These are phyloP conservation scores for Lathyrus aphaca DNA, from an alignment of 306 rosid genomes.

Conservation along the genomic window DNA sequence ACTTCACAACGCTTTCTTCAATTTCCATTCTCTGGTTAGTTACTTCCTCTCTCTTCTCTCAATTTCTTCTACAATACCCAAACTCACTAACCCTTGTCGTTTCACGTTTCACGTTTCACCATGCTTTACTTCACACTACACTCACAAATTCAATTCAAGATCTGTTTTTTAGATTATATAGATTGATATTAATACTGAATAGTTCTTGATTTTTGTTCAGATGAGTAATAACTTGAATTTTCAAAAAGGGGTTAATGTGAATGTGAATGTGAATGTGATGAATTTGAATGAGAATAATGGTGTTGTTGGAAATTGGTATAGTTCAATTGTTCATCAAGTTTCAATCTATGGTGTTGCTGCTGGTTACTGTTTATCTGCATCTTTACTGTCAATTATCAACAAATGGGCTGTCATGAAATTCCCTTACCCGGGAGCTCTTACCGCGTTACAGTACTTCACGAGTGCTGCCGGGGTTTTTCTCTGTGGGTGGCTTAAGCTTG, in stretches of 20 bases:
- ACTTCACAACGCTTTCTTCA: constrained; percentile 23
- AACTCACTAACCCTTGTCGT: constrained; percentile 1
- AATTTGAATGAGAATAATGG: constrained; percentile 27
- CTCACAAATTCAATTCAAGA: background rate
- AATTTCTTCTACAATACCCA: background rate
- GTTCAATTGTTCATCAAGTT: constrained; percentile 48
- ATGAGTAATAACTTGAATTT: constrained; percentile 45
- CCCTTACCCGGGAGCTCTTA: constrained; percentile 89
- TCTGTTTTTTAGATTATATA: constrained; percentile 1
- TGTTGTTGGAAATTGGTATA: constrained; percentile 52
- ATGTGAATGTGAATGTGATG: constrained; percentile 21
- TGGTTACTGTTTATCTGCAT: constrained; percentile 88
- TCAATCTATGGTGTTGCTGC: constrained; percentile 80
- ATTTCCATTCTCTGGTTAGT: constrained; percentile 22
- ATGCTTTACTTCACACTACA: background rate
- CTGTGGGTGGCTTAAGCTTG: constrained; percentile 57
- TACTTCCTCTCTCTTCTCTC: background rate
- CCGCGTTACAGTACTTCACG: constrained; percentile 84
- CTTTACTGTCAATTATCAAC: constrained; percentile 83
- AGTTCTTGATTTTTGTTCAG: constrained; percentile 38
- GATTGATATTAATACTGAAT: background rate
- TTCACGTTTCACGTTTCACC: background rate
- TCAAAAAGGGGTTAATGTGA: constrained; percentile 38
- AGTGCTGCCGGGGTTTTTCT: constrained; percentile 76
- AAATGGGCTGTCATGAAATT: constrained; percentile 95